Percentiles rank a stretch among this genome's conserved stretches.
Conservation (phyloP, 371 early-diverging fungal genomes). For the Saksenaea vasiformis region DNA sequence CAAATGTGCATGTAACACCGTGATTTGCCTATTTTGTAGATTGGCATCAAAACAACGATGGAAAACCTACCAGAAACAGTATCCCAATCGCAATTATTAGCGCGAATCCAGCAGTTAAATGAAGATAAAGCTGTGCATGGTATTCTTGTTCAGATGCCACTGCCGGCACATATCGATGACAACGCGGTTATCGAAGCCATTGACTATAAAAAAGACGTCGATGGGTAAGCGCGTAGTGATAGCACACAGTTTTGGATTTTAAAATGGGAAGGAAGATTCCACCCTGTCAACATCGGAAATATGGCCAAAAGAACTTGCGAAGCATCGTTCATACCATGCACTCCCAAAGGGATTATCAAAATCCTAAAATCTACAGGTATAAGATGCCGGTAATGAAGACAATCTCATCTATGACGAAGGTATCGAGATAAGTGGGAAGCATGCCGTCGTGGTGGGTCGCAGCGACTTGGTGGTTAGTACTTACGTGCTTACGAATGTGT, state of each 20-base stretch:
- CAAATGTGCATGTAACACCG: not conserved
- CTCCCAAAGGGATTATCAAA: slow-evolving; percentile 85
- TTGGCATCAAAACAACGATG: slow-evolving; percentile 56
- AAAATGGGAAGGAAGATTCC: slow-evolving; percentile 59
- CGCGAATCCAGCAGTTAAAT: slow-evolving; percentile 61
- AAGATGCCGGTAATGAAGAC: not conserved
- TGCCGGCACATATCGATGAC: slow-evolving; percentile 76
- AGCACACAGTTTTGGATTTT: not conserved
- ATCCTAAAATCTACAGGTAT: slow-evolving; percentile 58
- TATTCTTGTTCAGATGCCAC: slow-evolving; percentile 86
- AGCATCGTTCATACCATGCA: slow-evolving; percentile 85
- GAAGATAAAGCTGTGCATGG: slow-evolving; percentile 76
- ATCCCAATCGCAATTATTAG: slow-evolving; percentile 45
- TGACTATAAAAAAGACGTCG: slow-evolving; percentile 82
- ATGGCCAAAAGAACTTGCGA: slow-evolving; percentile 71
- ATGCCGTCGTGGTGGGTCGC: slow-evolving; percentile 91
- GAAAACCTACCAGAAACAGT: slow-evolving; percentile 39
- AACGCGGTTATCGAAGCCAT: slow-evolving; percentile 74
- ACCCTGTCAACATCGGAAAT: slow-evolving; percentile 83
- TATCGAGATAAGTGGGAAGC: slow-evolving; percentile 71
- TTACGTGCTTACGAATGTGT: no score
- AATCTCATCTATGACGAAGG: no score
- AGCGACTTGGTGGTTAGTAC: slow-evolving; percentile 75
- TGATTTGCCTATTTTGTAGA: slow-evolving; percentile 23
- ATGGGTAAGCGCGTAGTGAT: slow-evolving; percentile 60